phyloP scores from a whole-genome alignment of 441 rosid species.

The Eruca vesicaria region DNA sequence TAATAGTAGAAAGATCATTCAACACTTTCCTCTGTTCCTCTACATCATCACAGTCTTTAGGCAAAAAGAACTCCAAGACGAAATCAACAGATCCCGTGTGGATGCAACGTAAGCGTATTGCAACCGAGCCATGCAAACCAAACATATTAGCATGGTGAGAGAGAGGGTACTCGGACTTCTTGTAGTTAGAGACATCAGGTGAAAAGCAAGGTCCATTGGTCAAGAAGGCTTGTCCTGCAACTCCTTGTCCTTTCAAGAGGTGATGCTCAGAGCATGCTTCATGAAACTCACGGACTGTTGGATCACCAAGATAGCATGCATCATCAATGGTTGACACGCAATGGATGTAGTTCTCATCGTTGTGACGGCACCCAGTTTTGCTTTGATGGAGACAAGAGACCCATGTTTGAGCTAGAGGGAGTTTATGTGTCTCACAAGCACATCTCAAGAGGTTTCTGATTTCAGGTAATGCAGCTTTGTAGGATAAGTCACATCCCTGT shows the following conservation, averaged over 20 bases:
- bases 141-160: too few species aligned
- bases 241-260: slow-evolving; percentile 87
- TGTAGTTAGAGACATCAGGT: too few species aligned
- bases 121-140: too few species aligned
- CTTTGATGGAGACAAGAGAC: slow-evolving; percentile 72
- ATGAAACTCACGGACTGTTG: slow-evolving; percentile 55
- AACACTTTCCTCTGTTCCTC: too few species aligned
- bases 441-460: slow-evolving; percentile 67
- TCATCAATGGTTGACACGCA: slow-evolving; percentile 82
- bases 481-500: slow-evolving; percentile 51
- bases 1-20: too few species aligned
- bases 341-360: slow-evolving; percentile 58
- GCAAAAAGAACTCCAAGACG: too few species aligned
- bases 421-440: slow-evolving; percentile 68
- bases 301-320: slow-evolving; percentile 66
- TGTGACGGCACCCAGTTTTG: slow-evolving; percentile 80
- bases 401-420: slow-evolving; percentile 91
- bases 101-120: too few species aligned
- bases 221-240: slow-evolving; percentile 79
- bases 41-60: too few species aligned
- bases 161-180: too few species aligned
- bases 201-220: slow-evolving; percentile 89
- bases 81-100: too few species aligned
- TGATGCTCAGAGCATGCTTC: slow-evolving; percentile 95
- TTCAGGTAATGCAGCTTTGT: slow-evolving; percentile 74